A percentile compares a stretch with the other conserved stretches of the same genome.
Evolutionary conservation across 2,329 filamentous ascomycete species (phyloP).

Genomic region (Chrysoporthe puriensis): DNA sequence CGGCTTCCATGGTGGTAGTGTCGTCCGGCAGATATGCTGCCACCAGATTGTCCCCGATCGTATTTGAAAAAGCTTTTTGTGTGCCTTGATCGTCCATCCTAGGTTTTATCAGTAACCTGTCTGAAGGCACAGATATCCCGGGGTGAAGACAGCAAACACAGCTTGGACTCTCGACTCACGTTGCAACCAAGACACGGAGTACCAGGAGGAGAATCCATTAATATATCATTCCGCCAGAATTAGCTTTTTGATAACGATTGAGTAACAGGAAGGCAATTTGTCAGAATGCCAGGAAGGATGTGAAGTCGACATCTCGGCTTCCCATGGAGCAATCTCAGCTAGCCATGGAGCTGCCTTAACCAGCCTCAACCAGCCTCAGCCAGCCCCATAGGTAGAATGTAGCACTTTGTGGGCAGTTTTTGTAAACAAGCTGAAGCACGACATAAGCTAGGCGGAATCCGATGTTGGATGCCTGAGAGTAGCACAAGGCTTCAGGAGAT

Average conservation of each 20-base stretch:
- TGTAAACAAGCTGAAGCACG: neutral
- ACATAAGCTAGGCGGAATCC: neutral
- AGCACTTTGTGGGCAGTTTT: neutral
- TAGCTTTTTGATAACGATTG: neutral
- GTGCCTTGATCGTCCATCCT: neutral
- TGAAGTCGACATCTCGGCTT: neutral
- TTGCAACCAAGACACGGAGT: neutral
- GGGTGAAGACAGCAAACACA: neutral
- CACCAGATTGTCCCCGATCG: neutral
- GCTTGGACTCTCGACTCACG: neutral
- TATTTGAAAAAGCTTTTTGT: neutral
- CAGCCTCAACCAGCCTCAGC: too few species aligned
- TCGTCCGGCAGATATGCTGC: neutral
- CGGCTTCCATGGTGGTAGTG: neutral
- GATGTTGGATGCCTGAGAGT: neutral
- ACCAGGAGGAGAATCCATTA: neutral
- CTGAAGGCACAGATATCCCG: neutral
- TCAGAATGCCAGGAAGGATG: neutral
- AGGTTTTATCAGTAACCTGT: neutral
- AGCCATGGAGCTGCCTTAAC: too few species aligned
- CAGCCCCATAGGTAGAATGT: too few species aligned
- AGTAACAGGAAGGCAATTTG: neutral
- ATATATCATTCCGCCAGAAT: neutral
- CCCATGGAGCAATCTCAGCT: neutral
- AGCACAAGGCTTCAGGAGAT: neutral